Evolutionary conservation across 2,329 filamentous ascomycete genomes (phyloP).

Genomic region (Didymella keratinophila): DNA sequence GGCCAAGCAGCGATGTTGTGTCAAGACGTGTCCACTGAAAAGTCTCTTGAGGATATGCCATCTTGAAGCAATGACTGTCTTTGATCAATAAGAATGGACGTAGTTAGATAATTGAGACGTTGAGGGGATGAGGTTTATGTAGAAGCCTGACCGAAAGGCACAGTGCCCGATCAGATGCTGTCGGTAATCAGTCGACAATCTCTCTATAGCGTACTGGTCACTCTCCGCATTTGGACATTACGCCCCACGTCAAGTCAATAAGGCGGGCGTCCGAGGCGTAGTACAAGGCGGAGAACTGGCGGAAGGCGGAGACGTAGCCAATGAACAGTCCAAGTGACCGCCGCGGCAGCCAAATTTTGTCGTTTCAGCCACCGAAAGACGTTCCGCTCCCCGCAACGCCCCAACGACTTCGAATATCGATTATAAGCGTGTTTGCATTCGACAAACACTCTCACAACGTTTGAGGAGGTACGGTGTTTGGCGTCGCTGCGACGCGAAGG

Average conservation of each 20-base stretch:
- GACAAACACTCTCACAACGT: not conserved
- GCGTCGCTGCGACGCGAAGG: not conserved
- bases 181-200: not conserved
- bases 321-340: not conserved
- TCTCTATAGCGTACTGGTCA: not conserved
- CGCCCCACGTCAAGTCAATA: not conserved
- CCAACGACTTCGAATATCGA: not conserved
- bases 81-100: not conserved
- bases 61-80: not conserved
- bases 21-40: not conserved
- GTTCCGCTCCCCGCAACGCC: not conserved
- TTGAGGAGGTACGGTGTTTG: not conserved
- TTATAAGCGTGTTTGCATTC: not conserved
- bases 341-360: not conserved
- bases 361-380: not conserved
- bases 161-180: not conserved
- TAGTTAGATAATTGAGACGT: not conserved
- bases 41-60: slow-evolving; percentile 5
- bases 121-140: not conserved
- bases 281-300: not conserved
- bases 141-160: not conserved
- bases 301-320: slow-evolving; percentile 1
- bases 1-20: slow-evolving; percentile 3
- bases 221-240: not conserved
- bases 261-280: not conserved